A percentile compares a stretch with the other conserved stretches of the same genome.
phyloP scores from a whole-genome alignment of 2,329 filamentous ascomycete genomes.

The Periconia macrospinosa region DNA sequence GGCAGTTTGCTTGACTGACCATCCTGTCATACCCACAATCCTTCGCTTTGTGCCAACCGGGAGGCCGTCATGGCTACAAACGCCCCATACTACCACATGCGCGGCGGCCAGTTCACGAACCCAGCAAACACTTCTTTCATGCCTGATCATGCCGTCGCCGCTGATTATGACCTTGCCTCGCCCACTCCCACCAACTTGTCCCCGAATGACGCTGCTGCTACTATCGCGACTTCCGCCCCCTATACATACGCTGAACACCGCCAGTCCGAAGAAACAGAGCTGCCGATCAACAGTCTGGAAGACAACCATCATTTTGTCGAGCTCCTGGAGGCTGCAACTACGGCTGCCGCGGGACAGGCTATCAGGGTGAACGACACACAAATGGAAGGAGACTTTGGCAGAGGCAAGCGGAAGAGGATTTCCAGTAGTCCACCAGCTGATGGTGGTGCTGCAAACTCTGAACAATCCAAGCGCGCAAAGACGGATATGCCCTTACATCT shows the following conservation, averaged over 20 bases:
- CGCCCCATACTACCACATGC: constrained; percentile 41
- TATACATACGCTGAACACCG: background rate
- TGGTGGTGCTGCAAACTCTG: constrained; percentile 1
- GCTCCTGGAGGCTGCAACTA: constrained; percentile 40
- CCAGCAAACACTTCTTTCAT: constrained; percentile 25
- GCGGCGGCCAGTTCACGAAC: constrained; percentile 29
- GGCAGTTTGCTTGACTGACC: constrained; percentile 3
- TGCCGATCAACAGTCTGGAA: constrained; percentile 17
- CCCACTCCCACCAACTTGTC: constrained; percentile 17
- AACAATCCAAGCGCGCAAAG: constrained; percentile 24
- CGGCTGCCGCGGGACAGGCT: constrained; percentile 31
- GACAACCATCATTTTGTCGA: constrained; percentile 38
- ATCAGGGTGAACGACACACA: constrained; percentile 14
- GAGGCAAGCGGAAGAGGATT: constrained; percentile 31
- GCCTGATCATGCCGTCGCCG: constrained; percentile 15
- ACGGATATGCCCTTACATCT: constrained; percentile 19
- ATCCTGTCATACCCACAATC: constrained; percentile 3
- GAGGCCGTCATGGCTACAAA: constrained; percentile 33
- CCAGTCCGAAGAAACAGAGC: constrained; percentile 15
- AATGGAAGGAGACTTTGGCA: background rate
- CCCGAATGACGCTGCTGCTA: constrained; percentile 6
- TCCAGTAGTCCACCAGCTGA: constrained; percentile 12
- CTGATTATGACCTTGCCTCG: constrained; percentile 23
- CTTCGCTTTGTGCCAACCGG: background rate
- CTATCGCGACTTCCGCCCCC: background rate